Percentiles rank a stretch among this genome's conserved stretches.
Conservation (phyloP, 2,329 filamentous ascomycete species). For the Aureobasidium sp. region DNA sequence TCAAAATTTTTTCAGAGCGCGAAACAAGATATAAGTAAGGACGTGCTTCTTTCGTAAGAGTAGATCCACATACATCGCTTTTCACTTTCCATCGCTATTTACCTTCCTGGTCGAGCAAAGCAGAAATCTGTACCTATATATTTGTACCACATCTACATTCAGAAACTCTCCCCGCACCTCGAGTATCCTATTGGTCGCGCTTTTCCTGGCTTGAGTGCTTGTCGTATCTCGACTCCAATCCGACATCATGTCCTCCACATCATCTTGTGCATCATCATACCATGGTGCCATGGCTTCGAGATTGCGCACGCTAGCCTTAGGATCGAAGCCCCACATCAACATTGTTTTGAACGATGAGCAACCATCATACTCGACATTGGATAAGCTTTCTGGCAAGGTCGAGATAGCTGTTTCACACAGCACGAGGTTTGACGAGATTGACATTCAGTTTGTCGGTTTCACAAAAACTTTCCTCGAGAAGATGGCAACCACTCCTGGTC, state of each 20-base stretch:
- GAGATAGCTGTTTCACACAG: slow-evolving; percentile 45
- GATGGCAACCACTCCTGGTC: slow-evolving; percentile 44
- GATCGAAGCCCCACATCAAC: slow-evolving; percentile 35
- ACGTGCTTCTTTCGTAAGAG: not conserved
- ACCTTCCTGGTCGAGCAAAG: not conserved
- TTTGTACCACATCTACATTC: slow-evolving; percentile 3
- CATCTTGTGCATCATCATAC: slow-evolving; percentile 8
- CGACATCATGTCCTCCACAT: slow-evolving; percentile 9
- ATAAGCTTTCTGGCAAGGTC: slow-evolving; percentile 50
- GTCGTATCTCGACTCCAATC: slow-evolving; percentile 8
- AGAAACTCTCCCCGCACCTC: not conserved
- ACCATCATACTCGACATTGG: slow-evolving; percentile 50
- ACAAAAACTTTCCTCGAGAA: slow-evolving; percentile 50
- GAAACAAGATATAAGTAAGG: not conserved
- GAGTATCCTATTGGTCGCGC: slow-evolving; percentile 2
- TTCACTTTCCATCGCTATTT: slow-evolving; percentile 7
- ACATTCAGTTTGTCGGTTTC: slow-evolving; percentile 52
- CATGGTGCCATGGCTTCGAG: slow-evolving; percentile 14
- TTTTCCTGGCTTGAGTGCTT: slow-evolving; percentile 2
- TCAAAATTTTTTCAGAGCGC: not conserved
- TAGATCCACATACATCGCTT: slow-evolving; percentile 9
- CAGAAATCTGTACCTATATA: slow-evolving; percentile 2
- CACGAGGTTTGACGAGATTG: slow-evolving; percentile 50
- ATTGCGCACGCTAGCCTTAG: slow-evolving; percentile 14
- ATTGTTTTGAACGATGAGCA: slow-evolving; percentile 35